phyloP scores from a whole-genome alignment of 163 green algal genomes.

The Scenedesmus sp. region DNA sequence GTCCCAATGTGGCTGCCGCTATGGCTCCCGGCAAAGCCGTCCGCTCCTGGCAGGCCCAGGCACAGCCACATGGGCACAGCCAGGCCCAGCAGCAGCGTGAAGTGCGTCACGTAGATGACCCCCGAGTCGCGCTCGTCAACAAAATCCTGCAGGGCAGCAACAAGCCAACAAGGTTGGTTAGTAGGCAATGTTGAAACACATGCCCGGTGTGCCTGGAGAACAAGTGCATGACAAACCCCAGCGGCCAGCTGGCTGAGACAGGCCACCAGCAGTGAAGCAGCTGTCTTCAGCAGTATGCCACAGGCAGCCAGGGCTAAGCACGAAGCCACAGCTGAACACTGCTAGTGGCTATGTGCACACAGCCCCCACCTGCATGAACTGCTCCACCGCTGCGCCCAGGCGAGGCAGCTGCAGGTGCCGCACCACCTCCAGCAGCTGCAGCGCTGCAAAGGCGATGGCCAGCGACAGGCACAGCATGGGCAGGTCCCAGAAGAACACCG shows the following conservation, averaged over 20 bases:
- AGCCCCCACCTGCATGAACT: conserved; percentile 47
- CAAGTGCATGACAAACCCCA: not conserved
- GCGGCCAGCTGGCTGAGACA: not conserved
- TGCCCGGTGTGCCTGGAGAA: not conserved
- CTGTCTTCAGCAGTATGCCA: not conserved
- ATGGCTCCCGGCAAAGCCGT: not conserved
- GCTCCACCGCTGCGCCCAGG: conserved; percentile 21
- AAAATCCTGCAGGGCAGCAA: conserved; percentile 55
- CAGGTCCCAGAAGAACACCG: conserved; percentile 74
- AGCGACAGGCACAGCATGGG: conserved; percentile 73
- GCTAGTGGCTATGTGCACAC: not conserved
- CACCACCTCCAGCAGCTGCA: conserved; percentile 75
- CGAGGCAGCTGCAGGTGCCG: conserved; percentile 31
- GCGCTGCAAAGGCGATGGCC: conserved; percentile 69
- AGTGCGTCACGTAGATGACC: conserved; percentile 71
- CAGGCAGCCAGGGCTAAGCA: not conserved
- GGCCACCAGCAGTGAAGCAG: not conserved
- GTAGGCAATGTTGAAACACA: not conserved
- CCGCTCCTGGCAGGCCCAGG: conserved; percentile 2
- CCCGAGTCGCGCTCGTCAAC: conserved; percentile 64
- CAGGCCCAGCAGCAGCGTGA: conserved; percentile 84
- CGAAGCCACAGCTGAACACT: not conserved
- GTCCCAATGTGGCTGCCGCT: not conserved
- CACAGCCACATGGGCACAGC: conserved; percentile 81
- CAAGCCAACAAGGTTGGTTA: not conserved